phyloP scores from a whole-genome alignment of 2,329 filamentous ascomycete species.

The Shiraia sp. region DNA sequence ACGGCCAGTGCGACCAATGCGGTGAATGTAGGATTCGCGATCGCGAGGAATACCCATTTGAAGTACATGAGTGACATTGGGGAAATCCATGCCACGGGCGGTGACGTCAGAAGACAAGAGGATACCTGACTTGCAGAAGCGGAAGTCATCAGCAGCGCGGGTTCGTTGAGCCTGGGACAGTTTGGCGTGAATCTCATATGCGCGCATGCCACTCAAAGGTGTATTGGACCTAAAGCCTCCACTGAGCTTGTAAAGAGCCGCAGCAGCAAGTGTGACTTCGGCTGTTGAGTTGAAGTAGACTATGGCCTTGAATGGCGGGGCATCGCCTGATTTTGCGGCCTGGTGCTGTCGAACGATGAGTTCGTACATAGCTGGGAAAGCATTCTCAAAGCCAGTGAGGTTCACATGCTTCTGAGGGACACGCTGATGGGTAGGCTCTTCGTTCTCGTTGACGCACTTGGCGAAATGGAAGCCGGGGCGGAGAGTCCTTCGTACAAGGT shows the following conservation, averaged over 20 bases:
- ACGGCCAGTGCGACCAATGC: slow-evolving; percentile 60
- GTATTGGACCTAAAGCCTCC: slow-evolving; percentile 39
- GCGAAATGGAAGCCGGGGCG: slow-evolving; percentile 86
- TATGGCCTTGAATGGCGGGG: slow-evolving; percentile 87
- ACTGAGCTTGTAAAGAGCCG: slow-evolving; percentile 59
- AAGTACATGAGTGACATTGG: slow-evolving; percentile 57
- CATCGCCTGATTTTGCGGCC: slow-evolving; percentile 47
- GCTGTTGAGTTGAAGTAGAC: slow-evolving; percentile 84
- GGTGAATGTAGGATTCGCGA: slow-evolving; percentile 56
- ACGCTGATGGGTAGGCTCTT: slow-evolving; percentile 79
- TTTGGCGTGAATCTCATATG: slow-evolving; percentile 75
- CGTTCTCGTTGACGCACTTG: slow-evolving; percentile 81
- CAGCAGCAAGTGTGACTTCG: slow-evolving; percentile 67
- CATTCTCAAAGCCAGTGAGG: slow-evolving; percentile 72
- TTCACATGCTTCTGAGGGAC: slow-evolving; percentile 79
- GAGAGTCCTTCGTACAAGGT: slow-evolving; percentile 76
- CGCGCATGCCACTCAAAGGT: slow-evolving; percentile 40
- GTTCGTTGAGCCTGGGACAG: slow-evolving; percentile 74
- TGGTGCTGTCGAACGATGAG: slow-evolving; percentile 66
- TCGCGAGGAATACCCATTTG: slow-evolving; percentile 53
- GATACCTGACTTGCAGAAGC: slow-evolving; percentile 60
- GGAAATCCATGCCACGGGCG: slow-evolving; percentile 58
- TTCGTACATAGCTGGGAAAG: slow-evolving; percentile 77
- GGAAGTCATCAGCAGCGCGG: slow-evolving; percentile 72
- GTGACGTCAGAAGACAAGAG: slow-evolving; percentile 57